Evolutionary conservation across 2,329 filamentous ascomycete species (phyloP), one percentile per base, ranked within the genome.

Genomic region (Aspergillus sp.): DNA sequence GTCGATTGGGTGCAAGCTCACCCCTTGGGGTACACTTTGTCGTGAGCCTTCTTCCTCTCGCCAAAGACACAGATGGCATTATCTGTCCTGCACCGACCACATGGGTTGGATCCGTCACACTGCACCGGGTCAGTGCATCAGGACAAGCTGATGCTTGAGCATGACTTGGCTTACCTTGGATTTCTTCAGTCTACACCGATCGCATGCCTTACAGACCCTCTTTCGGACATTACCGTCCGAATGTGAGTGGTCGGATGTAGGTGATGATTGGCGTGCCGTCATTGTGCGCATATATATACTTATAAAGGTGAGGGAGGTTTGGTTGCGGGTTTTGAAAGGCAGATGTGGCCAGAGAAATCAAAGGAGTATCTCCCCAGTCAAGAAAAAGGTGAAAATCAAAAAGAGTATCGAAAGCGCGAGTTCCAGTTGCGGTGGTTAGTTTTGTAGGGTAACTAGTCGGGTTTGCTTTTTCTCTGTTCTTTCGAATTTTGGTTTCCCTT

Each of bases 1-100:
- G 8, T 30, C 32, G 25, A 3, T 44, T 41, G 60, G 59, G 61
- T 54, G 65, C 52, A 64, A 52, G 73, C 81, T 76, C 74, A 88
- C 82, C 86, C 86, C 77, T 88, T 88, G n/a, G 86, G 86, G 72
- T 88, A 88, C 50, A 87, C 83, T 73, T 88, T 88, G 74, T 88
- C 86, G 67, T 87, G 85, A 6, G 83, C 83, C 78, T 87, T 88
- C 73, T 88, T 88, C 58, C 86, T 78, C 70, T 88, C 85, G 32
- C 86, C 86, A 73, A 87, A 88, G 4, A 87, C 83, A 66, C 86
- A 88, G 62, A 87, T 86, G 42, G 84, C 83, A 71, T 88, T 87
- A 73, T 88, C 86, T 62, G 83, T 80, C 70, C 84, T 84, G 74
- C 86, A 88, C 61, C 86, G 78, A 66, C 81, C 81, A 76, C 86